Evolutionary conservation across 2,329 filamentous ascomycete genomes (phyloP).

Genomic region (Scedosporium boydii): DNA sequence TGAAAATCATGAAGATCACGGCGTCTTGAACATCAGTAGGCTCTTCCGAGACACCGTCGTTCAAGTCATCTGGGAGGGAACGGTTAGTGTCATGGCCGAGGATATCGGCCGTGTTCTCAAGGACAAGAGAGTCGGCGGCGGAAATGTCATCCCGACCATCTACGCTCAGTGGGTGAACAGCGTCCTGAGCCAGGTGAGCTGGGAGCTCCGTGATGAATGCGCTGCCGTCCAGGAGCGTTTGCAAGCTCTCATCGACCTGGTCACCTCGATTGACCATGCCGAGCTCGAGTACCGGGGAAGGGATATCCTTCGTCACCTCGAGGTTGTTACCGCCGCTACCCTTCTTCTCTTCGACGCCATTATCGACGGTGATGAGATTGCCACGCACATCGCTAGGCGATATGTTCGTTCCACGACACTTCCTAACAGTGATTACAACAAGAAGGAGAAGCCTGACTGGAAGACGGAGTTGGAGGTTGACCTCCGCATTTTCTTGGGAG

Average conservation of each 20-base stretch:
- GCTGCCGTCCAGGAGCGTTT: no score
- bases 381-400: neutral
- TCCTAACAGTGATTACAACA: no score
- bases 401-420: no score
- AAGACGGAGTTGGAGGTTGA: no score
- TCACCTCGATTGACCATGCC: neutral
- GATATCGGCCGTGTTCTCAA: neutral
- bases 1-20: no score
- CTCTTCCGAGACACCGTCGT: no score
- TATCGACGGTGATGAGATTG: neutral
- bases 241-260: no score
- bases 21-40: no score
- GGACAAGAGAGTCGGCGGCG: neutral
- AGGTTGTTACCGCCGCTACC: neutral
- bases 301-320: slow-evolving; percentile 1
- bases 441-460: no score
- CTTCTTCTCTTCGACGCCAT: neutral
- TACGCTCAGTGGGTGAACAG: neutral
- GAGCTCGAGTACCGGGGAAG: slow-evolving; percentile 4
- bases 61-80: slow-evolving; percentile 62
- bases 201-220: no score
- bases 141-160: neutral
- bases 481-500: no score
- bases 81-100: slow-evolving; percentile 16
- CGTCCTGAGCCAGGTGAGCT: neutral